phyloP scores from a whole-genome alignment of 1,284 basidiomycete species.

The Xerocomus nothofagi region DNA sequence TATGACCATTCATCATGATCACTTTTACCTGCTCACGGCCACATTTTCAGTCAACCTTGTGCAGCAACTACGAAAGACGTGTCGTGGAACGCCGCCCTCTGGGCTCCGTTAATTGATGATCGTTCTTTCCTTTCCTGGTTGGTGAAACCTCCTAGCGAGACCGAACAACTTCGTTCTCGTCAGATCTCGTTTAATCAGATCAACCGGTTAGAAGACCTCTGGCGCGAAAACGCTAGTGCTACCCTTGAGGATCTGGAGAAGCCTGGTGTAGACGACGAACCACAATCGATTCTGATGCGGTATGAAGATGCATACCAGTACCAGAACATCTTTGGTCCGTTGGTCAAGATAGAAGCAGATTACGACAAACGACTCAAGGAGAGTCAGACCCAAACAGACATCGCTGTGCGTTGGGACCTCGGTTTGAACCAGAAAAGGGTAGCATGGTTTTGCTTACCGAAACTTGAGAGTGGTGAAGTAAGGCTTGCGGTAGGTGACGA shows the following conservation, averaged over 20 bases:
- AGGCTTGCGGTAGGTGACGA: slow-evolving; percentile 97
- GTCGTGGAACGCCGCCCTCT: slow-evolving; percentile 96
- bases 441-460: slow-evolving; percentile 95
- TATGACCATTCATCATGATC: slow-evolving; percentile 39
- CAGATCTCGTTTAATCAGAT: slow-evolving; percentile 98
- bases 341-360: slow-evolving; percentile 99
- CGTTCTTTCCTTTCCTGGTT: slow-evolving; percentile 98
- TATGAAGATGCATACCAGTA: slow-evolving; percentile 99
- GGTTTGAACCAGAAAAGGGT: slow-evolving; percentile 97
- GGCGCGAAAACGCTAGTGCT: slow-evolving; percentile 95
- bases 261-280: slow-evolving; percentile 94
- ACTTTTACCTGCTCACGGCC: slow-evolving; percentile 9
- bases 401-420: slow-evolving; percentile 95
- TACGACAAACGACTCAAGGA: slow-evolving; percentile 98
- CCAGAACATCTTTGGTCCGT: slow-evolving; percentile 97
- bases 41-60: slow-evolving; percentile 81
- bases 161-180: slow-evolving; percentile 91
- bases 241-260: slow-evolving; percentile 97
- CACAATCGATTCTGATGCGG: slow-evolving; percentile 83
- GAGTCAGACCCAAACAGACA: slow-evolving; percentile 96
- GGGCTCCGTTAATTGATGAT: slow-evolving; percentile 99
- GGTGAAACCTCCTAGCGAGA: slow-evolving; percentile 94
- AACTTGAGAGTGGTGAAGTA: slow-evolving; percentile 97
- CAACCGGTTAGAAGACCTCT: slow-evolving; percentile 95
- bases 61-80: slow-evolving; percentile 97